Evolutionary conservation across 1,284 basidiomycete species (phyloP).

Genomic region (Apiotrichum sp.): DNA sequence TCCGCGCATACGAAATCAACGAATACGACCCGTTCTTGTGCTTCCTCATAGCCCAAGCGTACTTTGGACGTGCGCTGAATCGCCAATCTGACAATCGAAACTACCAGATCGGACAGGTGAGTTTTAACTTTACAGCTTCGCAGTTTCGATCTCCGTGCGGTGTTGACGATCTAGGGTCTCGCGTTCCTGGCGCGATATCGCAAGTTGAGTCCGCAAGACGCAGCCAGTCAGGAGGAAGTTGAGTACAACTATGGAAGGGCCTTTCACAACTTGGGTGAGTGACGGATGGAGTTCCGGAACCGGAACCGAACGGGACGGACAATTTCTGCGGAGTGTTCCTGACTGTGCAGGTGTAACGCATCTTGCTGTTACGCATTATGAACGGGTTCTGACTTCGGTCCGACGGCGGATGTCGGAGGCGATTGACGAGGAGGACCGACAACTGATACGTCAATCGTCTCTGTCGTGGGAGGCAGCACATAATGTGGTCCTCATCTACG

Average conservation of each 20-base stretch:
- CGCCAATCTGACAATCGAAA: conserved; percentile 91
- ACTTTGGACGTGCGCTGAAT: conserved; percentile 81
- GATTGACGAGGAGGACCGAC: conserved; percentile 12
- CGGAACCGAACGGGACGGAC: neutral
- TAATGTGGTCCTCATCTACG: conserved; percentile 76
- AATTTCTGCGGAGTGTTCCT: neutral
- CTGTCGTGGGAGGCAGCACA: conserved; percentile 68
- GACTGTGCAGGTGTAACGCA: conserved; percentile 60
- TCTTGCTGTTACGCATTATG: conserved; percentile 76
- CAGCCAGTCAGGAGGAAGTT: conserved; percentile 59
- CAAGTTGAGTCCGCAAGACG: conserved; percentile 49
- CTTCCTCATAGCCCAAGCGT: conserved; percentile 73
- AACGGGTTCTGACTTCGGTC: conserved; percentile 61
- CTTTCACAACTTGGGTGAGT: conserved; percentile 80
- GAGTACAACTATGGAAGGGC: conserved; percentile 88
- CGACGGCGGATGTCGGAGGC: conserved; percentile 46
- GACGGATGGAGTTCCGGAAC: neutral
- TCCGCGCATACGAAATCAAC: conserved; percentile 79
- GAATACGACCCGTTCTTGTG: conserved; percentile 79
- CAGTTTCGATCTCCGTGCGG: neutral
- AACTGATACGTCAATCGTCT: conserved; percentile 48
- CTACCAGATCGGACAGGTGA: conserved; percentile 67
- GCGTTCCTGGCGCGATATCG: conserved; percentile 76
- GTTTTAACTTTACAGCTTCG: neutral
- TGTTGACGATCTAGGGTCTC: conserved; percentile 55